phyloP scores from a whole-genome alignment of 225 moss, liverwort and hornwort species.

The Lunularia cruciata region DNA sequence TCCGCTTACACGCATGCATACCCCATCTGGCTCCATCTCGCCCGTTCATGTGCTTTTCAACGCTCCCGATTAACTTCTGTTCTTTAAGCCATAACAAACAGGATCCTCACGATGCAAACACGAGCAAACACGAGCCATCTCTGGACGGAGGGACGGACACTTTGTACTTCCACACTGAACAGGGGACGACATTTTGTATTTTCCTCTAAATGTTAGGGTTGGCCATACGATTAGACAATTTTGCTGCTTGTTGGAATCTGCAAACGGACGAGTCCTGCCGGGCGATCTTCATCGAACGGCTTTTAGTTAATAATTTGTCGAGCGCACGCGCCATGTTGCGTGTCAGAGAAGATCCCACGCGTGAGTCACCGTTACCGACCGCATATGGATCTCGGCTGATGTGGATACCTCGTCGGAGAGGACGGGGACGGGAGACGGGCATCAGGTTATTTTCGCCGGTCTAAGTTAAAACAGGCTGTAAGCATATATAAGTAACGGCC shows the following conservation, averaged over 20 bases:
- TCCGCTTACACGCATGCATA: conserved; percentile 2
- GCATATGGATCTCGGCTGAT: neutral
- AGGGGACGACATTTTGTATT: neutral
- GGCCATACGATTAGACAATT: neutral
- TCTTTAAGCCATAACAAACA: conserved; percentile 15
- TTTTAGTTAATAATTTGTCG: neutral
- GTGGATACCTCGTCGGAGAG: conserved; percentile 13
- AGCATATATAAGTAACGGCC: conserved; percentile 20
- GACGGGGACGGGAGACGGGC: neutral
- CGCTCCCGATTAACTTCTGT: neutral
- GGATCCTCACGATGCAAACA: conserved; percentile 15
- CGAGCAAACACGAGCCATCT: conserved; percentile 9
- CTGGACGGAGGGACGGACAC: conserved; percentile 12
- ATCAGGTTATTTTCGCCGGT: neutral
- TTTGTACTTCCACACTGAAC: neutral
- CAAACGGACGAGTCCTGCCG: neutral
- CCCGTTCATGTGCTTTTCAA: neutral
- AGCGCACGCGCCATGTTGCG: conserved; percentile 19
- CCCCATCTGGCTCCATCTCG: neutral
- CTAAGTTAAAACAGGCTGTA: neutral
- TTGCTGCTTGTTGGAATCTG: neutral
- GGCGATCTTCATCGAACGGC: conserved; percentile 11
- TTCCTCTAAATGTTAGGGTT: conserved; percentile 17
- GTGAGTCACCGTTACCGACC: conserved; percentile 18
- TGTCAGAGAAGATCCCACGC: conserved; percentile 21